Evolutionary conservation across 306 rosid genomes (phyloP), one percentile per base, ranked within the genome.

Genomic region (Vicia faba): DNA sequence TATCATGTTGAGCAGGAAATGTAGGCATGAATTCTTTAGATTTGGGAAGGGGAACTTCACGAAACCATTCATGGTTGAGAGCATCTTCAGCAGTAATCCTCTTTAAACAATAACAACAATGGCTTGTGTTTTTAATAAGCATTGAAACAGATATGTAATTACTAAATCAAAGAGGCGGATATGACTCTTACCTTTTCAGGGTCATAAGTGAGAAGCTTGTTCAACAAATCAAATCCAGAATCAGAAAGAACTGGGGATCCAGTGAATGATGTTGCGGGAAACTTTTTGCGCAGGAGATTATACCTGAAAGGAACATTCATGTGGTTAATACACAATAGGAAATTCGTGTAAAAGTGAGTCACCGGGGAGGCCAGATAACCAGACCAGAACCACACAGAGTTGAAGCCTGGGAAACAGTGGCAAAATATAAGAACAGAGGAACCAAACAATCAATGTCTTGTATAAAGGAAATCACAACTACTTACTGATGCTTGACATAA

Each of bases 341-440:
- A 74, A 74, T 14, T 53, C 19, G 64, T 51, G 71, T 59, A 93
- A 87, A 79, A 69, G 84, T 69, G 81, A 72, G 71, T 86, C 98
- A 84, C 93, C 98, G 80, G 67, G 77, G 83, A 78, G 96, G 91
- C 89, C 91, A 86, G 96, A 79, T 83, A 84, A 87, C 89, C 85
- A 82, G 83, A 84, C 83, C 87, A 93, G 96, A 88, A 87, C 89
- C 96, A 89, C 91, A 92, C 91, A 86, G 79, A 88, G 96, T 88
- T 92, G 96, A 87, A 89, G 97, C 96, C 98, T 89, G 98, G 91
- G 95, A 93, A 92, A 93, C 87, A 89, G 91, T 75, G 85, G 91
- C 84, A 79, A 73, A 57, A 43, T 23, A 70, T 89, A 88, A 87
- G 96, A 83, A 84, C 69, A 64, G 69, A 66, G 48, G 63, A 79